Base-by-base conservation (phyloP, 176 grass and related monocot species). In the Chloris gayana region DNA sequence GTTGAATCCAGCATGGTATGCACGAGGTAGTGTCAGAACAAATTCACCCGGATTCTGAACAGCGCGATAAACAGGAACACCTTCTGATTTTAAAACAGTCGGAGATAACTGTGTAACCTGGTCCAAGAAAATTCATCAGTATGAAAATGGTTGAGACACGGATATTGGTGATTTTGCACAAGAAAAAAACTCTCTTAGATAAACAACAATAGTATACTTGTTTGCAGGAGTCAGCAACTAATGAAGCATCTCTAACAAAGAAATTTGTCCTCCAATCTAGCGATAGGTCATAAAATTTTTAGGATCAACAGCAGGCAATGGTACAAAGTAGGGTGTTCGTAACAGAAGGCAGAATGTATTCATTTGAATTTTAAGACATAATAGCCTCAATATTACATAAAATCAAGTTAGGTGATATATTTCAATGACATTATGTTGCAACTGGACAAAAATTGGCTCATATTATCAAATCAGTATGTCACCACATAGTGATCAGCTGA, bases 61-160 rank as follows among this genome's bases (percentile, higher is more conserved):
- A 84, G 85, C 93, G 41, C 90, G 92, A 62, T 93, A 95, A 15
- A 91, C 86, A 58, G 93, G 88, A 64, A 98, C 88, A 58, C 90
- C 96, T 84, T 98, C 96, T 70, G 77, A 88, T 83, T 88, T 98
- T n/a, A n/a, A 63, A 98, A 87, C 18, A 89, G 74, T 25, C 21
- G 96, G 96, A 63, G 96, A 98, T 89, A 91, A 93, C 65, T 95
- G 92, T 65, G 96, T 95, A 82, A 98, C 96, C 96, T 93, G 64
- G 57, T 46, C 58, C 79, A 83, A 64, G 17, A 65, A 74, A 69
- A 85, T 56, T 56, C 32, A 67, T 56, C 32, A 67, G 31, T 58
- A 39, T 13, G 19, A 50, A 80, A 84, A 64, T 63, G 44, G 42
- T 54, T 69, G 42, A 80, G 32, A 75, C 63, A 22, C 33, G 71